A percentile compares a stretch with the other conserved stretches of the same genome.
Evolutionary conservation across 176 grass and related monocot species (phyloP).

Genomic region (Triticum turgidum): DNA sequence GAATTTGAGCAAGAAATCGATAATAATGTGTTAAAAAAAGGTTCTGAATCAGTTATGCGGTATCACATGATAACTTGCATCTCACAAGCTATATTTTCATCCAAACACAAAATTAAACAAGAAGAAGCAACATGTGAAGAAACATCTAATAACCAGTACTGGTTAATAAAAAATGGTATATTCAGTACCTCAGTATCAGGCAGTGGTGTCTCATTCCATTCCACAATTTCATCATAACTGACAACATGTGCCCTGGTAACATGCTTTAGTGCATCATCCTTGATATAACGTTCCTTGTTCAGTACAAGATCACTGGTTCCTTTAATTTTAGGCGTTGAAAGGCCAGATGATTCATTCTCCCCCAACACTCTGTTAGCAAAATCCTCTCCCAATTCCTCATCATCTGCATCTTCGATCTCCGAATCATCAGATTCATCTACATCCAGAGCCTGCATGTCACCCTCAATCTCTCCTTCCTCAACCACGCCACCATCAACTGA

Average conservation of each 20-base stretch:
- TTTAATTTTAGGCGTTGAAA: conserved; percentile 12
- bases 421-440: conserved; percentile 28
- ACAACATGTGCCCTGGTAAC: conserved; percentile 25
- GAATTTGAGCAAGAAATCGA: neutral
- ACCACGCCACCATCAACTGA: conserved; percentile 31
- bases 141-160: neutral
- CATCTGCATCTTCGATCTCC: conserved; percentile 29
- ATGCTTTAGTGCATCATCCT: conserved; percentile 14
- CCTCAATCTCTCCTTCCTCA: conserved; percentile 95
- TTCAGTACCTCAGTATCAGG: conserved; percentile 37
- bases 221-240: conserved; percentile 44
- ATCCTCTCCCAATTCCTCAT: conserved; percentile 38
- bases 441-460: conserved; percentile 50
- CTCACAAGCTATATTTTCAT: conserved; percentile 6
- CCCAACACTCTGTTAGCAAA: conserved; percentile 19
- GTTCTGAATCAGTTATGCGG: neutral
- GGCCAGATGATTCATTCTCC: conserved; percentile 24
- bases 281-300: conserved; percentile 2
- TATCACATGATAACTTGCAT: conserved; percentile 18
- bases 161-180: neutral
- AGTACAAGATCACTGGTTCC: conserved; percentile 22
- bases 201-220: conserved; percentile 38
- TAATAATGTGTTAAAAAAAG: neutral
- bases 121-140: conserved; percentile 2
- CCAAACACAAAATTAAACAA: conserved; percentile 1